A percentile compares a stretch with the other conserved stretches of the same genome.
Conservation (phyloP, 768 basidiomycete species). For the Tulasnella calospora region DNA sequence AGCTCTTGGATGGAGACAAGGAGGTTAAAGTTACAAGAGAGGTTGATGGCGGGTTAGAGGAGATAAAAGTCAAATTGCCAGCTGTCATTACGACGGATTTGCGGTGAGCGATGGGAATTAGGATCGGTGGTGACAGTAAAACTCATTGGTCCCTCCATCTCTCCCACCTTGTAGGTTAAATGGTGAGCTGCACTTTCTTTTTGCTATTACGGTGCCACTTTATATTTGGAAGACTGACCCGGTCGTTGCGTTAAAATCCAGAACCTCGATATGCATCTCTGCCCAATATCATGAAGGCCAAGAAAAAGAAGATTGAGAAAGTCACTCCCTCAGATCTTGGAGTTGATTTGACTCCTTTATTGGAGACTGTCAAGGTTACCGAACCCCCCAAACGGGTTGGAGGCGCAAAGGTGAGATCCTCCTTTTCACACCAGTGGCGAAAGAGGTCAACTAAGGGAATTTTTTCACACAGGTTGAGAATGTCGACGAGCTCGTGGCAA, state of each 20-base stretch:
- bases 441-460: neutral
- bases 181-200: constrained; percentile 42
- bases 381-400: constrained; percentile 90
- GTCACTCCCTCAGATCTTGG: constrained; percentile 72
- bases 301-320: constrained; percentile 94
- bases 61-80: constrained; percentile 72
- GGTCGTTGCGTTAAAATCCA: constrained; percentile 33
- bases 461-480: constrained; percentile 53
- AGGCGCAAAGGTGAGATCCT: constrained; percentile 67
- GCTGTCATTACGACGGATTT: constrained; percentile 89
- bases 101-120: constrained; percentile 49
- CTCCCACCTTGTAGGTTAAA: constrained; percentile 51
- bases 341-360: constrained; percentile 72
- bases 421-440: neutral
- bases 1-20: constrained; percentile 57
- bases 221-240: neutral
- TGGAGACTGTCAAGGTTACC: constrained; percentile 81
- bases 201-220: neutral
- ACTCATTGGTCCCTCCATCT: neutral
- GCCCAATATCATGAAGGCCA: constrained; percentile 98
- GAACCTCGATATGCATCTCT: constrained; percentile 97
- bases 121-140: neutral
- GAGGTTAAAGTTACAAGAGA: constrained; percentile 75
- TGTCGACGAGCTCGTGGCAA: constrained; percentile 84
- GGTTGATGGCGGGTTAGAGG: constrained; percentile 91